Evolutionary conservation across 129 eudicot genomes (phyloP), one percentile per base, ranked within the genome.

Genomic region (Solidago caesia): DNA sequence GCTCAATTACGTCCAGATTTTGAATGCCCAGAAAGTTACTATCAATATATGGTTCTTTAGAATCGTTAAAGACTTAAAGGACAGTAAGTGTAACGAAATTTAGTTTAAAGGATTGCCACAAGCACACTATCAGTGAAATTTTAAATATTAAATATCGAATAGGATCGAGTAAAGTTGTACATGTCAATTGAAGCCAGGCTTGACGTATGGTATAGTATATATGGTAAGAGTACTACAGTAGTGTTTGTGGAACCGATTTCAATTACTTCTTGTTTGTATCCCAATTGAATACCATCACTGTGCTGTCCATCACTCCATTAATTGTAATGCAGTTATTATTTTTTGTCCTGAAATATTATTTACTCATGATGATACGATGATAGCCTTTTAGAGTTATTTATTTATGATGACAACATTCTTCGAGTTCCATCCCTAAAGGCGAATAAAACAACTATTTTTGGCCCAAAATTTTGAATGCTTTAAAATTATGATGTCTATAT

Each of bases 281-380:
- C 7, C 29, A 29, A 49, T 70, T 51, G 45, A 70, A 70, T 52
- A 4, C 63, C 63, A 41, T 71, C 33, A 43, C 41, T 71, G 41
- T 71, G 53, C 21, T 55, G 52, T 56, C 75, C 39, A 33, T 26
- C 21, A 21, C 21, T 21, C 21, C 21, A 33, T 33, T 21, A 21
- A 55, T 71, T 71, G 52, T 56, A 39, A 55, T 41, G 62, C 48
- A 70, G 64, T 29, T 52, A 70, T 70, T 70, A 52, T 71, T 10
- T 33, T 33, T 33, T 33, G 39, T 33, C 39, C 2, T 33, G 39
- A 33, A 33, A 15, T 2, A 42, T 55, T 27, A 2, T 70, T 52
- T 71, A 11, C 8, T 41, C n/a, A 13, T 12, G n/a, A 13, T 12
- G n/a, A 5, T n/a, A 53, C 41, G 75, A 71, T 71, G 65, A 52